phyloP scores from a whole-genome alignment of 2,329 filamentous ascomycete genomes.

The Ophiostoma tasmaniense region DNA sequence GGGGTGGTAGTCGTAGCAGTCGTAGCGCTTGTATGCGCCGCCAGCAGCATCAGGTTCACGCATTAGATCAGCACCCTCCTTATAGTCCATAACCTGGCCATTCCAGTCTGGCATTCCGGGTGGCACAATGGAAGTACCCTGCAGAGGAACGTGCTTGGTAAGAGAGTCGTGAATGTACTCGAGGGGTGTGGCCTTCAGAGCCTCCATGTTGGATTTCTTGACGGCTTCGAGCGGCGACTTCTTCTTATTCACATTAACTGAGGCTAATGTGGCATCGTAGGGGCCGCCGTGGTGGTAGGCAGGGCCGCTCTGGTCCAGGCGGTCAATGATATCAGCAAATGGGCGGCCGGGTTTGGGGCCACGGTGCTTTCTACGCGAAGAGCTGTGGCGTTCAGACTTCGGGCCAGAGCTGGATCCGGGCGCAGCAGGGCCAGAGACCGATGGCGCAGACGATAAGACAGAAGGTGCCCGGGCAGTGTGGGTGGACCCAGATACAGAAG shows the following conservation, averaged over 20 bases:
- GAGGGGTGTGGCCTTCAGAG: conserved; percentile 68
- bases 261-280: conserved; percentile 71
- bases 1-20: conserved; percentile 56
- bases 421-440: neutral
- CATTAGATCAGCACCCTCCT: conserved; percentile 83
- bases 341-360: conserved; percentile 55
- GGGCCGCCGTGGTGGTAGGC: conserved; percentile 85
- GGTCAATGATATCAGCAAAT: conserved; percentile 71
- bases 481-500: neutral
- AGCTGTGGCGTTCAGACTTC: neutral
- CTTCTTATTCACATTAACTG: conserved; percentile 57
- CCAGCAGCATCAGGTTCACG: conserved; percentile 58
- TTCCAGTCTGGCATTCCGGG: conserved; percentile 59
- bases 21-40: conserved; percentile 70
- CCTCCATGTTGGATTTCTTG: conserved; percentile 61
- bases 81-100: conserved; percentile 66
- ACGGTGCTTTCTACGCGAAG: conserved; percentile 36
- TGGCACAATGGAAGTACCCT: conserved; percentile 70
- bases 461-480: neutral
- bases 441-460: neutral
- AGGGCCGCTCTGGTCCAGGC: conserved; percentile 57
- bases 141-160: conserved; percentile 64
- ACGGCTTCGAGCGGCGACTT: conserved; percentile 71
- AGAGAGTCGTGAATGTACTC: conserved; percentile 72
- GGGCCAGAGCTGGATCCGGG: neutral